Evolutionary conservation across 2,329 filamentous ascomycete genomes (phyloP), one percentile per base, ranked within the genome.

Genomic region (Fusarium metavorans): DNA sequence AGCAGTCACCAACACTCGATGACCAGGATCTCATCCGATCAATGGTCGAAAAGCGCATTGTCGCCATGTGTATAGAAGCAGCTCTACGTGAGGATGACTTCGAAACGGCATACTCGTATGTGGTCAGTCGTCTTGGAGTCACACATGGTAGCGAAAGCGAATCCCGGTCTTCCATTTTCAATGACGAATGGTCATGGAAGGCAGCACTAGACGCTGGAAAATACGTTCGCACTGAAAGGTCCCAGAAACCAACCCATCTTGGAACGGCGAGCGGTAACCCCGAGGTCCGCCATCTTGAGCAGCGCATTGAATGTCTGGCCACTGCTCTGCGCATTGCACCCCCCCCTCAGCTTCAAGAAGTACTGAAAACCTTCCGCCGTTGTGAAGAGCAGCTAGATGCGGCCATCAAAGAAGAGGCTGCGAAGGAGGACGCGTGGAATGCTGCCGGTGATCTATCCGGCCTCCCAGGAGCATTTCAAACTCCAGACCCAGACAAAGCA

Each of bases 61-160:
- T 91, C 7, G 92, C 93, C 68, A 94, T 96, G 92, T 95, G 94
- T 73, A 91, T 96, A 45, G 92, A 95, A 79, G 91, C 93, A 16
- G 93, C 94, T 14, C 86, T 97, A 1, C 87, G 87, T 11, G 93
- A 95, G 79, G 92, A 95, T 72, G 94, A 91, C 80, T 97, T 97
- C 71, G 94, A 97, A 80, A 97, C 94, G 0, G 94, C 94, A 13
- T 97, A 96, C 81, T 95, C 93, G 0, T 96, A 94, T 79, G 92
- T 95, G 2, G 89, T 94, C 56, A 95, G 91, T 78, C 90, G 92
- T 25, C 86, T 97, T 0, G 86, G 87, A 9, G 68, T 78, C 11
- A 70, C 78, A 9, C 27, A 74, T 73, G 64, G 61, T 35, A 63
- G 56, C 20, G 43, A 64, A 25, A 43, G 39, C 10, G 59, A 56